Percentiles rank a stretch among this genome's conserved stretches.
Conservation (phyloP, 768 basidiomycete genomes). For the Wakefieldia striispora region DNA sequence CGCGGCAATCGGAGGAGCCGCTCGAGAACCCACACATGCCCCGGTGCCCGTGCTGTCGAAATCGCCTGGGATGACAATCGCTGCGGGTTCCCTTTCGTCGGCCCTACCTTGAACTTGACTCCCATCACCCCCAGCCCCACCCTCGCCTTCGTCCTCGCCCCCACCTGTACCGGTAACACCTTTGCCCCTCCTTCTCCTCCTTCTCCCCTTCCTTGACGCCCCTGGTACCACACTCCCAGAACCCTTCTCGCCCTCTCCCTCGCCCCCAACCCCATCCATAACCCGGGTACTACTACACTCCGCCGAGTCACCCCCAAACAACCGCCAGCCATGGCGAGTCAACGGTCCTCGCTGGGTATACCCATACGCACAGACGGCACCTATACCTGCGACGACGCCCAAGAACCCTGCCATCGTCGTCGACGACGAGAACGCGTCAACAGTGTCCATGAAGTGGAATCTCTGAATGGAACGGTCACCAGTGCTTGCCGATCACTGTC, state of each 20-base stretch:
- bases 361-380: slow-evolving; percentile 14
- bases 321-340: no score
- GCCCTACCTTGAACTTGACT: background rate
- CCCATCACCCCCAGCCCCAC: background rate
- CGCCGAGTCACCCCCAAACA: no score
- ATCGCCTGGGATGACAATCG: slow-evolving; percentile 12
- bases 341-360: slow-evolving; percentile 4
- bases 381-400: slow-evolving; percentile 15
- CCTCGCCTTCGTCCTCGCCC: background rate
- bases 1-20: no score
- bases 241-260: background rate
- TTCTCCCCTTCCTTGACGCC: background rate
- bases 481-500: no score
- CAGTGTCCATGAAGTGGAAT: slow-evolving; percentile 33
- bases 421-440: slow-evolving; percentile 36
- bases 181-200: background rate
- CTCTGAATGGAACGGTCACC: no score
- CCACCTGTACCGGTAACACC: background rate
- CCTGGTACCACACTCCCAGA: no score
- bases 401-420: slow-evolving; percentile 35
- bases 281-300: no score
- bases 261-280: background rate
- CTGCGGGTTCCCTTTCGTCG: slow-evolving; percentile 8
- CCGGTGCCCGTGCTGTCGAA: slow-evolving; percentile 1
- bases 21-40: background rate